Conservation (phyloP, 345 rosid species). For the Salix suchowensis region DNA sequence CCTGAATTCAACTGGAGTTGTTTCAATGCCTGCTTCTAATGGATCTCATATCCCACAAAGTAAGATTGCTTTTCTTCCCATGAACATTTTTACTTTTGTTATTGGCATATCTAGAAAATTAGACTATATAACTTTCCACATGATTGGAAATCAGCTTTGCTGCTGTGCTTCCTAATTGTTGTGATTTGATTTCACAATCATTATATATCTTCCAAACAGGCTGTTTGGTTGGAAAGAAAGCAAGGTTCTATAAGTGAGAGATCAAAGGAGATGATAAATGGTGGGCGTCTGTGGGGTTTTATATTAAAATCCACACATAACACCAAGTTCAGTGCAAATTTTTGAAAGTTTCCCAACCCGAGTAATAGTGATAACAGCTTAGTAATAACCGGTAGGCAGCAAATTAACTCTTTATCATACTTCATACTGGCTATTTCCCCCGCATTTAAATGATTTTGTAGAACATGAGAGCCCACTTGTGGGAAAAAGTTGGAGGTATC, state of each 20-base stretch:
- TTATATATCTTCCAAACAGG: neutral
- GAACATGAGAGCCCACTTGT: neutral
- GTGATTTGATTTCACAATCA: neutral
- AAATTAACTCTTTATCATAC: neutral
- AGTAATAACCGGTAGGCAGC: neutral
- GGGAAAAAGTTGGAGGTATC: neutral
- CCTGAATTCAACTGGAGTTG: slow-evolving; percentile 56
- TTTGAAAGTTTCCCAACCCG: neutral
- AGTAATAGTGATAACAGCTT: neutral
- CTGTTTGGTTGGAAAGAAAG: neutral
- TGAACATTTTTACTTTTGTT: neutral
- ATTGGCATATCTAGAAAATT: neutral
- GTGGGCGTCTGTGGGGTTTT: neutral
- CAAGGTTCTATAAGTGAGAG: neutral
- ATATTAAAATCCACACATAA: neutral
- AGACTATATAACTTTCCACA: neutral
- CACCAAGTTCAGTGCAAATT: neutral
- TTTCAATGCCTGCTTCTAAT: slow-evolving; percentile 58
- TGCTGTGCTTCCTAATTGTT: neutral
- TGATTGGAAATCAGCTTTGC: neutral
- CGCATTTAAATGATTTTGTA: neutral
- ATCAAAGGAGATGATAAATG: neutral
- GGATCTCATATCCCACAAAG: slow-evolving; percentile 72
- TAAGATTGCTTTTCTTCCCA: slow-evolving; percentile 36
- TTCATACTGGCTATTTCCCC: neutral